Evolutionary conservation across 129 eudicot species (phyloP), one percentile per base, ranked within the genome.

Genomic region (Chrysanthemum makinoi): DNA sequence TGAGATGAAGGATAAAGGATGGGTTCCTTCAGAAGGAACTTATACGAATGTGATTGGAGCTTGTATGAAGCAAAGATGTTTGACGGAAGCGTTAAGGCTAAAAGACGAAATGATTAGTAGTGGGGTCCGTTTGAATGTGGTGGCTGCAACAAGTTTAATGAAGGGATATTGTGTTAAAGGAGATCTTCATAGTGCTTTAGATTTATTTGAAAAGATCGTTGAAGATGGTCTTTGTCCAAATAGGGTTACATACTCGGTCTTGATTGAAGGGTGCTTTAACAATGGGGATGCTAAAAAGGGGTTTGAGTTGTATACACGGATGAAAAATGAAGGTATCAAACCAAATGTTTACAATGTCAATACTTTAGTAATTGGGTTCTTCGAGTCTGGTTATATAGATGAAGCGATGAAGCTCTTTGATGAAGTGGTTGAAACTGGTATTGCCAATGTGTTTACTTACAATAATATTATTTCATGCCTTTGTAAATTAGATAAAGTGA

Each of bases 141-240:
- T 87, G 65, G 87, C 79, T 82, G 96, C 90, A 15, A 94, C 95
- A 5, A 87, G 82, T 84, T 86, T 94, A 80, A 87, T 94, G 89
- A 89, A 87, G 85, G 98, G 97, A 5, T 87, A 87, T 77, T 85
- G 68, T 82, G 68, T 82, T 76, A 78, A 79, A 54, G 89, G 93
- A 47, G 74, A 87, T 87, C 78, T 89, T 68, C 52, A 20, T 33
- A 82, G 77, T 77, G 88, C 97, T 44, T 80, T 94, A 62, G 76
- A 58, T 54, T 76, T 94, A 81, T 94, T 85, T 30, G 76, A 84
- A 26, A 83, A 81, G 70, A 80, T 86, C 57, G 77, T 83, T 19
- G 75, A 79, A 72, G 88, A 87, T 60, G 97, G 93, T 65, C 83
- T 84, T 77, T 66, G 66, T 65, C 97, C 98, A 35, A 84, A 87